Evolutionary conservation across 2,329 filamentous ascomycete species (phyloP), one percentile per base, ranked within the genome.

Genomic region (Aspergillus calidoustus): DNA sequence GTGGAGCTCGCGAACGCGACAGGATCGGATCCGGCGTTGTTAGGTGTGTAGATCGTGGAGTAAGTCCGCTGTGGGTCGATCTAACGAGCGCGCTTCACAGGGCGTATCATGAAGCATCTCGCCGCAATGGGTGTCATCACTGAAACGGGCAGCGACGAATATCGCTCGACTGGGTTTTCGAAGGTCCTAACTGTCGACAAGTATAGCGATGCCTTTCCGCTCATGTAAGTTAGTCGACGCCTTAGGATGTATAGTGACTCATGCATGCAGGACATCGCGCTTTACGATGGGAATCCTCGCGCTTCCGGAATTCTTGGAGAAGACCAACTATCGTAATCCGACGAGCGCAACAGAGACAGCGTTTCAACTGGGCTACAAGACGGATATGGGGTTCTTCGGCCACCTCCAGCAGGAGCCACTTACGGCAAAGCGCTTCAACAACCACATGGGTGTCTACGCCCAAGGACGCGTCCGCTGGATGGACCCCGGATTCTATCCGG

Each of bases 51-150:
- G 34, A 41, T 41, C 34, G 34, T 41, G 9, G 34, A 41, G 34
- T 41, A 13, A 41, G 9, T 13, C 34, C 34, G 11, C 34, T 13
- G 2, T 41, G 34, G 34, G 34, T 41, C 34, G 5, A 13, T 41
- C 34, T 41, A 41, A 41, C 34, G 2, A 11, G 4, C 34, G 3
- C 4, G 3, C 17, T 5, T 48, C 11, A 25, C 23, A 64, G 71
- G 67, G 44, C 75, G 76, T 3, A 58, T 77, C 25, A 63, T 77
- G 54, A 72, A 74, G 52, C 76, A 78, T 31, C 66, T 79, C 0
- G 67, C 61, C 13, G 69, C 76, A 2, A 75, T 77, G 68, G 74
- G 74, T 3, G 71, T 74, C 17, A 64, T 79, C 41, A 61, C 63
- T 3, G 76, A 79, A 55, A 70, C 69, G 5, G 73, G 71, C 1